Evolutionary conservation across 1,139 yeast genomes (phyloP), one percentile per base, ranked within the genome.

Genomic region (Geotrichum reessii): DNA sequence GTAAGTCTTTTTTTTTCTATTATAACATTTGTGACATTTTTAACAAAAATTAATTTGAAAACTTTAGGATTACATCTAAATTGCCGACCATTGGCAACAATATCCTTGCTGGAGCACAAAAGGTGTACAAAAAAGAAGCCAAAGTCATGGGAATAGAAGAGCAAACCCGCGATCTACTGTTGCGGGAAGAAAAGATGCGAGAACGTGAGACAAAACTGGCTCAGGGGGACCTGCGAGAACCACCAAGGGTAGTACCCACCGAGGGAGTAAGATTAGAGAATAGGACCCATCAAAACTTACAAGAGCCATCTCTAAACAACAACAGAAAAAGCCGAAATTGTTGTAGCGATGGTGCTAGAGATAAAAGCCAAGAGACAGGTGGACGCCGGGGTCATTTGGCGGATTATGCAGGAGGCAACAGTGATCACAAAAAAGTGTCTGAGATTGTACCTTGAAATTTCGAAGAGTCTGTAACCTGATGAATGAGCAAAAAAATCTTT

Each of bases 101-200:
- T 42, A 62, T 66, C 4, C 62, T 60, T 54, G 50, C 65, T 48
- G 72, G 70, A 49, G 66, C 67, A 40, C 70, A 70, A 53, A 64
- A 67, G 50, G 62, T 69, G 37, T 66, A 69, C 47, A 71, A 69
- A 46, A 67, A 67, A 48, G 73, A 71, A 52, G 91, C 86, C 69
- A 79, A 93, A 66, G 95, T 89, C 31, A 95, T 89, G 73, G 96
- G 88, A 70, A 78, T 90, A 72, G 77, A 85, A 66, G 53, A 53
- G 40, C 51, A 47, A 24, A 56, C 52, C 70, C 82, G 95, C 69
- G 96, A 89, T 72, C 83, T 85, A 67, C 95, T 89, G 69, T 78
- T 89, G 69, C 82, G 81, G 67, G 89, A 85, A 62, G 84, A 86
- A 66, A n/a, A n/a, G n/a, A n/a, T n/a, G n/a, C n/a, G n/a, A n/a